Evolutionary conservation across 805 yeast genomes (phyloP), one percentile per base, ranked within the genome.

Genomic region (Barnettozyma californica): DNA sequence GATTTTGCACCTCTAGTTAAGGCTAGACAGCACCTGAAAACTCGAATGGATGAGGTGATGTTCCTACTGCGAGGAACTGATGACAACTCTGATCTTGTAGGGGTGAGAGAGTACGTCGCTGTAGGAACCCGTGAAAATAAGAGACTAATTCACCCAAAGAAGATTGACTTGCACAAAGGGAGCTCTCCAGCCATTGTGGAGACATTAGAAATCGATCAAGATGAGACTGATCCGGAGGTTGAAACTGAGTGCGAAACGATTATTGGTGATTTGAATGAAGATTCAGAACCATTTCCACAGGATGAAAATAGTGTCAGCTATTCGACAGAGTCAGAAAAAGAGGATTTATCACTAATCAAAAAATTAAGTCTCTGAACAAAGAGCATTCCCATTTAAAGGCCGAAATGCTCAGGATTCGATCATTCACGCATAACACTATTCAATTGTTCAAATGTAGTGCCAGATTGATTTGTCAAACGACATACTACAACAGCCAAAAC

Each of bases 21-120:
- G 14, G 64, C 66, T 0, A 54, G 64, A 42, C 53, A 59, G 18
- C 62, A 59, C 38, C 45, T 63, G 35, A 58, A 62, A 40, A 47
- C 50, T 33, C 46, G 61, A 29, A 60, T 62, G 64, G 58, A 55
- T 18, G 66, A 63, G 33, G 58, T 61, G 36, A 49, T 60, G 26
- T 57, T 54, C 41, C 53, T 55, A 53, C 53, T 16, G 74, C 63
- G 48, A 41, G 49, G 47, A 13, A 25, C 29, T 11, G 52, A 46
- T 13, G 41, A 4, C 21, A 18, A 14, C 13, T n/a, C 7, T 18
- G 46, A 41, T 25, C 41, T 38, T 4, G 19, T 45, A 5, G 48
- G 48, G 3, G 34, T 36, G 7, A 40, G 19, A 18, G 48, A 45
- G 31, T 48, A 41, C 16, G 33, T 26, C 9, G 23, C 45, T 14